Evolutionary conservation across 306 rosid species (phyloP).

Genomic region (Elaeagnus macrophylla): DNA sequence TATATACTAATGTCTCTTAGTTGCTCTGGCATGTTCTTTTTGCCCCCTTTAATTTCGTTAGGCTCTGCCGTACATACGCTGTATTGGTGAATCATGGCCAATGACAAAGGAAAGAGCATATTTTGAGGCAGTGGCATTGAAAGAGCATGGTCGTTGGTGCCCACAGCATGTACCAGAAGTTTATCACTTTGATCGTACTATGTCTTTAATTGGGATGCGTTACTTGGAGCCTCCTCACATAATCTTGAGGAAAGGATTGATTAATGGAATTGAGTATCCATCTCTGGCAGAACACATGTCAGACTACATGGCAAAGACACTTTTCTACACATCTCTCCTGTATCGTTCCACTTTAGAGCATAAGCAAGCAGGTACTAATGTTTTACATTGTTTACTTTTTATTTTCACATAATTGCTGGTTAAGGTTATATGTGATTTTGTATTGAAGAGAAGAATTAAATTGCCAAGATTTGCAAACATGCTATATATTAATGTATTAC

Average conservation of each 20-base stretch:
- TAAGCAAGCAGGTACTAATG: conserved; percentile 55
- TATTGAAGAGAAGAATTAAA: no score
- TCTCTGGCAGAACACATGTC: conserved; percentile 61
- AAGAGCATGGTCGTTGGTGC: conserved; percentile 29
- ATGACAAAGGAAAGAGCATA: conserved; percentile 90
- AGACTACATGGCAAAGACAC: conserved; percentile 68
- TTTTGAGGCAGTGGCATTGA: conserved; percentile 60
- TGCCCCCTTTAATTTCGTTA: conserved; percentile 5
- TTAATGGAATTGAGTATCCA: conserved; percentile 75
- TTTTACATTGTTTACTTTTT: background rate
- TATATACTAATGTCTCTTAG: no score
- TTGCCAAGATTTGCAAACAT: no score
- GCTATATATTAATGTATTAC: no score
- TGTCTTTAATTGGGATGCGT: conserved; percentile 85
- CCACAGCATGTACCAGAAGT: conserved; percentile 76
- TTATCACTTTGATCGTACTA: conserved; percentile 71
- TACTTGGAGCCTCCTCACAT: conserved; percentile 90
- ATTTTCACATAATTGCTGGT: background rate
- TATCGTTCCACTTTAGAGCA: conserved; percentile 60
- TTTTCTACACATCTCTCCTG: conserved; percentile 72
- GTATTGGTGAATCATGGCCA: conserved; percentile 94
- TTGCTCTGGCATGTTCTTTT: no score
- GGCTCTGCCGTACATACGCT: conserved; percentile 86
- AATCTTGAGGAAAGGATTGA: conserved; percentile 78
- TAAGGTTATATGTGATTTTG: no score